Base-by-base conservation (phyloP, 495 filamentous ascomycete species). In the Parathielavia appendiculata region DNA sequence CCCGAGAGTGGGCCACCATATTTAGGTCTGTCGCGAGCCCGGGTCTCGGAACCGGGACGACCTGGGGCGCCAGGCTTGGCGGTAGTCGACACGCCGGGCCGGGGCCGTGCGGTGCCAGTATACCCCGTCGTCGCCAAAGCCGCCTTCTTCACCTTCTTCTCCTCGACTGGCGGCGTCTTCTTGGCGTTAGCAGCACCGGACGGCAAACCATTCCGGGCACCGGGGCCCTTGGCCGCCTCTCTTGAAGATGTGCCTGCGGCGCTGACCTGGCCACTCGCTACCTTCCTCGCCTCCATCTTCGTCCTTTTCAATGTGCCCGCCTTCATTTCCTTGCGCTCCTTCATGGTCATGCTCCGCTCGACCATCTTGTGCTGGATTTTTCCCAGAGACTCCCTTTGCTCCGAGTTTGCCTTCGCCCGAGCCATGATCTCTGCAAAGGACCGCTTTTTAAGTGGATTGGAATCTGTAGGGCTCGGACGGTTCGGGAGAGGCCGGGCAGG, bases 391-490 rank as follows among this genome's bases (percentile, higher is more conserved):
- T 71, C 73, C 63, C 76, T 71, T 9, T 64, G 67, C 39, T 67
- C 71, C 59, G 85, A 71, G 41, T 74, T 78, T 43, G 76, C 79
- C 65, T 84, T 77, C 9, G 82, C 87, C 56, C 83, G 76, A 19
- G 81, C 83, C 76, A 91, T 80, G 56, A 89, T 86, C 59, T 87
- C 85, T 45, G 79, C 78, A 64, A 75, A 91, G 1, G 84, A 85
- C 1, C 84, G 78, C 59, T 86, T 87, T 65, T 86, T 86, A 13
- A 78, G 81, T n/a, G 77, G 64, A 40, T 63, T 70, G 6, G 73
- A 69, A 19, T 66, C 65, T 1, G 66, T 34, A 11, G 58, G 54
- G 20, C 60, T 16, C 7, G 65, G 63, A 1, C 63, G 59, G n/a
- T 38, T 62, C 23, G 40, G 38, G 14, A 60, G 38, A 2, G 68